Evolutionary conservation across 768 basidiomycete genomes (phyloP), one percentile per base, ranked within the genome.

Genomic region (Obba rivulosa): DNA sequence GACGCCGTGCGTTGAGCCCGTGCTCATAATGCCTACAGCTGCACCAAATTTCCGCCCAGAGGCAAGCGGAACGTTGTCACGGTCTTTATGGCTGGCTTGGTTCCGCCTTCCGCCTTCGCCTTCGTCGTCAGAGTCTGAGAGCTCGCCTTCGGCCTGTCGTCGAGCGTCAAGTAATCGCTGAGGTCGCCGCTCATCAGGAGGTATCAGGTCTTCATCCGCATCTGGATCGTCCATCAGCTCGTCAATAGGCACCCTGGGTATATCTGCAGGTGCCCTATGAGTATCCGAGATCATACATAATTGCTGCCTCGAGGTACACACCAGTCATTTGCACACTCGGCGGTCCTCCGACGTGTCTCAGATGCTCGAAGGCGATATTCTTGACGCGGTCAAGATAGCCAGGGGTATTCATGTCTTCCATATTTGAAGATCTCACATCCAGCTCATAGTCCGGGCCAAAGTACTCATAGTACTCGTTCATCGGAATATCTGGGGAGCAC

Each of bases 391-490:
- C 87, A 50, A 99, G 75, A 66, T 98, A 99, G 51, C 89, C 88
- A 4, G 80, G 81, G 3, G 90, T 89, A 62, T 99, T 99, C 70
- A 95, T 71, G 62, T 99, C 95, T 56, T 96, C 93, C 51, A 92
- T 87, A 63, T 98, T 99, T 11, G 91, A 93, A 11, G 92, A 72
- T 59, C 86, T 90, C 23, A 99, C 96, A 62, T 99, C 92, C 25
- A 99, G 78, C 63, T 93, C 82, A 61, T 98, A 97, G 60, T 95
- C 92, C 2, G 96, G 96, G 0, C 96, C 96, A 65, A 97, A 98
- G 67, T 98, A 98, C 62, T 98, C 95, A 62, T 94, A 98, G 69
- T 98, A 99, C 69, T 99, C 96, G 61, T 98, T 99, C 54, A 94
- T 86, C 2, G 96, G 96, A 46, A 99, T 95, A 62, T 91, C 95